phyloP scores from a whole-genome alignment of 371 early-diverging fungal genomes.

The Lichtheimia corymbifera region DNA sequence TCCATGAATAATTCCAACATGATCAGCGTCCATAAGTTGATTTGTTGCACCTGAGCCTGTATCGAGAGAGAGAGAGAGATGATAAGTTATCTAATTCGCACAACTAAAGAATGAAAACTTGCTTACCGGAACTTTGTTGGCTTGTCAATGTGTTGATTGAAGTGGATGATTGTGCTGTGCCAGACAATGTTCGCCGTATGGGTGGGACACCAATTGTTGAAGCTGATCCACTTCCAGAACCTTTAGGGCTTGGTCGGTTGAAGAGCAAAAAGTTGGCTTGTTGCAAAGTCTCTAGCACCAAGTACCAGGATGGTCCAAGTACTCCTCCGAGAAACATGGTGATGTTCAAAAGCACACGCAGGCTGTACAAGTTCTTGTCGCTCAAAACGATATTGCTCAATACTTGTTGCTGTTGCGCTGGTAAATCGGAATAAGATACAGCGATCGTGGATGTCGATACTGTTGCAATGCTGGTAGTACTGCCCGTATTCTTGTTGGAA shows the following conservation, averaged over 20 bases:
- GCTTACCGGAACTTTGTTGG: background rate
- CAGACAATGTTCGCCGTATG: constrained; percentile 33
- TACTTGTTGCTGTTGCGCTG: constrained; percentile 45
- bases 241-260: constrained; percentile 49
- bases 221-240: constrained; percentile 13
- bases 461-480: constrained; percentile 26
- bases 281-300: constrained; percentile 87
- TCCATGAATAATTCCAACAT: constrained; percentile 51
- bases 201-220: constrained; percentile 6
- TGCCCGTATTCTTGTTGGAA: constrained; percentile 23
- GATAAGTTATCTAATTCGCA: background rate
- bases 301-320: constrained; percentile 85
- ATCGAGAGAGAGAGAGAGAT: background rate
- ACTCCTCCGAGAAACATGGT: constrained; percentile 75
- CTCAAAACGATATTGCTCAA: constrained; percentile 55
- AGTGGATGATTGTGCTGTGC: constrained; percentile 15
- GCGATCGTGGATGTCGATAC: constrained; percentile 13
- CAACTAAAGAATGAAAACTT: background rate
- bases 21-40: constrained; percentile 52
- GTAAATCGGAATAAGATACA: constrained; percentile 35
- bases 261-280: constrained; percentile 68
- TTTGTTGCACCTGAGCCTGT: constrained; percentile 9
- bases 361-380: constrained; percentile 78
- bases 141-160: background rate
- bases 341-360: constrained; percentile 75